Percentiles rank a stretch among this genome's conserved stretches.
Evolutionary conservation across 192 early-diverging fungal species (phyloP).

Genomic region (Chytriomyces sp.): DNA sequence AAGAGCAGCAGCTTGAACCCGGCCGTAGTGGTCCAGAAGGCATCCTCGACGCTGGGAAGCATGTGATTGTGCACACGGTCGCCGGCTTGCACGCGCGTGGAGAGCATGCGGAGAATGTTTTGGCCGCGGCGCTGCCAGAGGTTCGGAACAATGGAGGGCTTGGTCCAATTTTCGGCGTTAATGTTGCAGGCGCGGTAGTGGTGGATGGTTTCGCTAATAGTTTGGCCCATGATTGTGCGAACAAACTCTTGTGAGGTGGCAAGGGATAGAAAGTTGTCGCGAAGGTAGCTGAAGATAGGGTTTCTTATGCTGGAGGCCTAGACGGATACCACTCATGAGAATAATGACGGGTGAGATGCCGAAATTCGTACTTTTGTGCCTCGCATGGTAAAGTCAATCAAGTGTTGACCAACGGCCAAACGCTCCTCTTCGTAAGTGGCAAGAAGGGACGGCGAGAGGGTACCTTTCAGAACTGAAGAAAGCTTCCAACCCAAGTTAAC

Average conservation of each 20-base stretch:
- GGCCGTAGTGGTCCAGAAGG: neutral
- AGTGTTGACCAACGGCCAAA: neutral
- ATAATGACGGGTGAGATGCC: too few relatives aligned
- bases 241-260: neutral
- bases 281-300: neutral
- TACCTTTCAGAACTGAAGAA: neutral
- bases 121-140: neutral
- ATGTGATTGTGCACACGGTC: neutral
- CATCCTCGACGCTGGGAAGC: neutral
- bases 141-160: neutral
- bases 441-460: neutral
- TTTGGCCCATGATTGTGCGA: neutral
- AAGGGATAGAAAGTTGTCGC: neutral
- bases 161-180: neutral
- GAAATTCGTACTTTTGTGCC: neutral
- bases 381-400: neutral
- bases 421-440: conserved; percentile 10
- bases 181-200: neutral
- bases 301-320: neutral
- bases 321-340: too few relatives aligned
- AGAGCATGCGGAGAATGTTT: neutral
- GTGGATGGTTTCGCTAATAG: neutral
- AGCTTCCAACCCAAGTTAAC: conserved; percentile 28
- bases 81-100: neutral
- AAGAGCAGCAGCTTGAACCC: conserved; percentile 1